Evolutionary conservation across 2,329 filamentous ascomycete genomes (phyloP), one percentile per base, ranked within the genome.

Genomic region (Alternaria metachromatica): DNA sequence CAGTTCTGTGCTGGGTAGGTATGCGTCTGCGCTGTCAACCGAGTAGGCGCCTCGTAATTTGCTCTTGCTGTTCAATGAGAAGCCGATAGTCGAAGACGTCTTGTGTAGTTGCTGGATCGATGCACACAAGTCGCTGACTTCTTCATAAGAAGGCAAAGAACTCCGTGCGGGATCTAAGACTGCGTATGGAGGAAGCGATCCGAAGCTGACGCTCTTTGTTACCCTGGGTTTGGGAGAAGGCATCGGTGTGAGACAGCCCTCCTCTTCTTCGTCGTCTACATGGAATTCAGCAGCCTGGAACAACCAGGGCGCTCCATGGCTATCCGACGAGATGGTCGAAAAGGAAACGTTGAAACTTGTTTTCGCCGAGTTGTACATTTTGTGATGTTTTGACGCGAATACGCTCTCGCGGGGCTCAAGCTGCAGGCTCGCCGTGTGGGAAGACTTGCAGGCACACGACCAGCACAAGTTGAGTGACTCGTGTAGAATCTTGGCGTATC

Each of bases 61-160:
- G 33, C 66, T 74, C 53, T 76, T 74, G 18, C 63, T 72, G 55
- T 79, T 75, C 12, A 80, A 65, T 1, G 72, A 76, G 43, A 80
- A 76, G 3, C 77, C 76, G 26, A 80, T 78, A 20, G 70, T 76
- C 2, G 71, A 62, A 11, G 70, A 63, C 10, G 55, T 69, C 12
- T 72, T 72, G 46, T 75, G 69, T 6, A 74, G 48, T 46, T 73
- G 64, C 33, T 71, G 69, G 28, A 80, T 80, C 5, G 77, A 78
- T 21, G 74, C 75, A 55, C 78, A 80, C 18, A 80, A 48, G 57
- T 80, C 77, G n/a, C 75, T 73, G 12, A 80, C 72, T 62, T 78
- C 78, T 55, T 76, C 58, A 3, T 75, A 56, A 10, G 66, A 59
- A 46, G 68, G 59, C 15, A 60, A 21, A 7, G 53, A 43, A 21